Percentiles rank a stretch among this genome's conserved stretches.
Evolutionary conservation across 768 basidiomycete genomes (phyloP).

Genomic region (Myochromella boudieri): DNA sequence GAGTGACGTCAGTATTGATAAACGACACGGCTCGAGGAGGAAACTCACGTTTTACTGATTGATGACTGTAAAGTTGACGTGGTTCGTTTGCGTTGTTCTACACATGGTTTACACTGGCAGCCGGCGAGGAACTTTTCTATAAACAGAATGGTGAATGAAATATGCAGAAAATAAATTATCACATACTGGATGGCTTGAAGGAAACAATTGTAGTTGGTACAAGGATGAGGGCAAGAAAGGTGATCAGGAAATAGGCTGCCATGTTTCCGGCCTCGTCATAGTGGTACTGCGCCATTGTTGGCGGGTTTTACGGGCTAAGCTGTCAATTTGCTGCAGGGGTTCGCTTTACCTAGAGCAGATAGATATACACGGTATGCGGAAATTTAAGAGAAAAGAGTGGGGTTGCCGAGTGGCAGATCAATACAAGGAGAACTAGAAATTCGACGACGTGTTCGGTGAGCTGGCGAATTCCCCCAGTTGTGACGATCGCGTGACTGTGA

Average conservation of each 20-base stretch:
- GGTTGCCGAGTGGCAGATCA: neutral
- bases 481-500: constrained; percentile 17
- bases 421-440: constrained; percentile 1
- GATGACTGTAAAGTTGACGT: constrained; percentile 49
- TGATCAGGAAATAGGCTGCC: constrained; percentile 90
- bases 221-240: constrained; percentile 82
- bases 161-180: constrained; percentile 1
- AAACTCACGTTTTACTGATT: constrained; percentile 50
- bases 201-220: constrained; percentile 71
- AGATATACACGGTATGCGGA: neutral
- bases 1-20: constrained; percentile 1
- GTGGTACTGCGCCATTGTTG: constrained; percentile 69
- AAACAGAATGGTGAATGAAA: constrained; percentile 5
- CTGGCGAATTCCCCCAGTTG: constrained; percentile 12
- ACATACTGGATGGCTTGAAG: constrained; percentile 47
- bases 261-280: constrained; percentile 86
- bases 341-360: neutral
- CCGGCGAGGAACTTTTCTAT: constrained; percentile 39
- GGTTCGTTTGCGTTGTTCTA: constrained; percentile 50
- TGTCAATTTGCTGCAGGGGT: neutral
- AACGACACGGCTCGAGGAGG: neutral
- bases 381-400: neutral
- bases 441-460: constrained; percentile 23
- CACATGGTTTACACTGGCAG: constrained; percentile 65
- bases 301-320: neutral